Evolutionary conservation across 495 filamentous ascomycete genomes (phyloP), one percentile per base, ranked within the genome.

Genomic region (Lasiosphaeriaceae sp.): DNA sequence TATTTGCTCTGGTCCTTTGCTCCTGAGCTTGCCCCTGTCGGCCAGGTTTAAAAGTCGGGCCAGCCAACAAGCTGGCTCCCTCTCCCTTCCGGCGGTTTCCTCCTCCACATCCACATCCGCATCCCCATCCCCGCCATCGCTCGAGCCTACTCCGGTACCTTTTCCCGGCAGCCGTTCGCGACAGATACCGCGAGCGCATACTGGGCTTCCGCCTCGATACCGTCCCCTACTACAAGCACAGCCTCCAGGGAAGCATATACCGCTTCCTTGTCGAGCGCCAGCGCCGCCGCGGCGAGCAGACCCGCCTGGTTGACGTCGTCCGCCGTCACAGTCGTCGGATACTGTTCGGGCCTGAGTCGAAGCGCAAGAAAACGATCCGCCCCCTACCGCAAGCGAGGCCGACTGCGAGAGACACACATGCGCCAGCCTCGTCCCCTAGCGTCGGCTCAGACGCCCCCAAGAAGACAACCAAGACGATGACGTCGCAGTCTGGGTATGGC

Each of bases 221-320:
- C n/a, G 71, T 95, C 35, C 86, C 90, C 41, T 75, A 78, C 45
- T 82, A 90, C 58, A 85, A 83, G 56, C 81, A 82, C 61, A 79
- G 81, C 24, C 74, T 88, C 3, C 90, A 94, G 65, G 84, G 87
- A 50, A 80, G 85, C 52, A 80, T 96, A 52, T 93, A 92, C 69
- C 75, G 77, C 16, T 89, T 86, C 62, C 78, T 95, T 45, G 69
- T 92, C 63, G 74, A 79, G 56, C 76, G 82, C 17, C 85, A 90
- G 70, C 77, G 74, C 39, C 79, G 74, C 59, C 75, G 78, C 44
- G 73, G 72, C 52, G 67, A 77, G 55, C 67, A 71, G 60, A 74
- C 66, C 50, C 74, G 79, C 24, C 68, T 87, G 55, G 62, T 86
- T 59, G 77, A 79, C 50, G 71, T 74, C 35, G 66, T 86, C 37